Base-by-base conservation (phyloP, 176 grass and related monocot species). In the Cenchrus americanus region DNA sequence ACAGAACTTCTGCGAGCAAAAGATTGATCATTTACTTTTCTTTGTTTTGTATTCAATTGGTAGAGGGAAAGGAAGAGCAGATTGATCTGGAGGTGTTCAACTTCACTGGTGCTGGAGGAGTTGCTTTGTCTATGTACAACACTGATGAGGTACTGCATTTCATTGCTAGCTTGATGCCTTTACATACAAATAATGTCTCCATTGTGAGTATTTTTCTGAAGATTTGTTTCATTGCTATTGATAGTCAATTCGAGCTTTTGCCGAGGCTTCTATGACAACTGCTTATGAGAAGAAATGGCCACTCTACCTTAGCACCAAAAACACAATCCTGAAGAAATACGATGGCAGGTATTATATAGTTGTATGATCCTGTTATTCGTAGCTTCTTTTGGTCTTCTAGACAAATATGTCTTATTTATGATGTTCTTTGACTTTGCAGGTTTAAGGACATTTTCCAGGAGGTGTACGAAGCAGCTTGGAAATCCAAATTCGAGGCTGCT, bases 361-460 rank as follows among this genome's bases (percentile, higher is more conserved):
- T 62, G 13, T 14, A 57, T 78, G 44, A 40, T 78, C 53, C 37
- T 53, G 22, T 51, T 81, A 71, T 83, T 72, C 37, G 21, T 65
- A 53, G 27, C 14, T 58, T 49, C 5, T 42, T 65, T 26, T 18
- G 22, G n/a, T 37, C 1, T n/a, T 55, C 18, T 81, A 67, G 30
- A 54, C 4, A 13, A 13, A 12, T 66, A 76, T 32, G 46, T 66
- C 24, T 46, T 27, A 64, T n/a, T 5, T 66, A 1, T 86, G 66
- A 76, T 72, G 54, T 92, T 63, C 21, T 88, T 81, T 55, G n/a
- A 64, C 27, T 51, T 75, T 80, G 76, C 58, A 98, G 96, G 83
- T 98, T 95, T 53, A 98, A 95, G 87, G 96, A 95, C 64, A 98
- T 98, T 67, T 98, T 98, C 91, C 93, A 98, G 91, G 96, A 95